These are phyloP conservation scores for Penicillium parvum DNA, from an alignment of 495 filamentous ascomycete species.

Conservation along the genomic window DNA sequence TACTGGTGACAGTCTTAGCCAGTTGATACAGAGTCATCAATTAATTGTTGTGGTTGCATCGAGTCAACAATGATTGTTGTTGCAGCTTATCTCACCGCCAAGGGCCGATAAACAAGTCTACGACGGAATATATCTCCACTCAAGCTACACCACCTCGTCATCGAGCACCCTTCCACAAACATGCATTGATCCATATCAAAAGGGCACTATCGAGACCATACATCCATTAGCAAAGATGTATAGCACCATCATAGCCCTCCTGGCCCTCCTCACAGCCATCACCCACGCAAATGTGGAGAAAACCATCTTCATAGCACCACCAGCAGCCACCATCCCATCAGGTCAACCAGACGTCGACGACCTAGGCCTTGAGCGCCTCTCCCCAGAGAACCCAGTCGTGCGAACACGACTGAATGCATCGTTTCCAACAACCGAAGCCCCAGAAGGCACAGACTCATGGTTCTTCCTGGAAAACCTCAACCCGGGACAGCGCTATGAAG, in stretches of 20 bases:
- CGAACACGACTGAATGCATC: slow-evolving; percentile 58
- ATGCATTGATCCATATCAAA: no score
- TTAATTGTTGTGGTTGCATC: no score
- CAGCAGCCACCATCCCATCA: slow-evolving; percentile 45
- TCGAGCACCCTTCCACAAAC: no score
- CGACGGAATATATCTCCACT: slow-evolving; percentile 4
- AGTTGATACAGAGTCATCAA: no score
- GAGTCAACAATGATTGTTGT: no score
- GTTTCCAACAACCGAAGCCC: slow-evolving; percentile 54
- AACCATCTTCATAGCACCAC: slow-evolving; percentile 76
- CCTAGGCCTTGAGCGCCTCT: slow-evolving; percentile 61
- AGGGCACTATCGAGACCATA: no score
- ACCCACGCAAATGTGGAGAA: slow-evolving; percentile 79
- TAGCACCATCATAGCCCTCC: slow-evolving; percentile 10
- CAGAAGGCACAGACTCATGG: slow-evolving; percentile 70
- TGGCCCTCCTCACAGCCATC: slow-evolving; percentile 26
- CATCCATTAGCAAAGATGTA: slow-evolving; percentile 11
- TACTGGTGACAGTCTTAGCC: not conserved
- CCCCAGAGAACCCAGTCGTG: slow-evolving; percentile 50
- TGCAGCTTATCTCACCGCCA: slow-evolving; percentile 7
- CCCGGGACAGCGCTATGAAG: slow-evolving; percentile 77
- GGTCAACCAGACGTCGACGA: slow-evolving; percentile 56
- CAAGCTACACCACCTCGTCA: not conserved
- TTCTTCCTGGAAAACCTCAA: slow-evolving; percentile 72
- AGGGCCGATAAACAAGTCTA: not conserved